A percentile compares a stretch with the other conserved stretches of the same genome.
These are phyloP conservation scores for Ceriops decandra DNA, from an alignment of 345 rosid species.

Conservation along the genomic window DNA sequence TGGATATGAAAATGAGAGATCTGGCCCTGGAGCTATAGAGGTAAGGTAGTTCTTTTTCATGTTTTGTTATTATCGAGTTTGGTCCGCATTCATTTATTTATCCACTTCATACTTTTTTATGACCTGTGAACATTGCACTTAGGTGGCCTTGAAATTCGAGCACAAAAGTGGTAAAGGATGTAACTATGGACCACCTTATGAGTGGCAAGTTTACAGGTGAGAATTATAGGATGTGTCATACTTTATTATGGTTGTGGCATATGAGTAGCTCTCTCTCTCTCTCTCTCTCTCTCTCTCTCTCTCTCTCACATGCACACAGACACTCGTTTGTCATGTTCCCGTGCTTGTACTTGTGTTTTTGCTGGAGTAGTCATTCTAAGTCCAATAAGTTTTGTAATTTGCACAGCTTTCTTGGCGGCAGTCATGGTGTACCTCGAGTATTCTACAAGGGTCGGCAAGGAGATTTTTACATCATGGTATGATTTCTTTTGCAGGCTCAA, in stretches of 20 bases:
- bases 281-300: background rate
- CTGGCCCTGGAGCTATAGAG: slow-evolving; percentile 59
- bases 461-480: slow-evolving; percentile 78
- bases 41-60: slow-evolving; percentile 29
- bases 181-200: slow-evolving; percentile 84
- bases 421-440: slow-evolving; percentile 81
- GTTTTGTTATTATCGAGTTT: background rate
- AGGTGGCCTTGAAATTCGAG: slow-evolving; percentile 89
- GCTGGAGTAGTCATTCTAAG: background rate
- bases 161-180: slow-evolving; percentile 86
- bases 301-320: background rate
- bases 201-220: slow-evolving; percentile 94
- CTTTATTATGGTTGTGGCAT: slow-evolving; percentile 3
- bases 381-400: background rate
- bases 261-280: background rate
- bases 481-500: slow-evolving; percentile 11
- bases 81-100: slow-evolving; percentile 1
- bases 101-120: background rate
- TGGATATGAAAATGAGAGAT: slow-evolving; percentile 65
- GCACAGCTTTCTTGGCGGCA: slow-evolving; percentile 32
- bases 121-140: slow-evolving; percentile 15
- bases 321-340: no score
- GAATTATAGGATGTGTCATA: slow-evolving; percentile 16
- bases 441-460: slow-evolving; percentile 87
- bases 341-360: no score